Evolutionary conservation across 148 eudicot genomes (phyloP).

Genomic region (Camellia granthamiana): DNA sequence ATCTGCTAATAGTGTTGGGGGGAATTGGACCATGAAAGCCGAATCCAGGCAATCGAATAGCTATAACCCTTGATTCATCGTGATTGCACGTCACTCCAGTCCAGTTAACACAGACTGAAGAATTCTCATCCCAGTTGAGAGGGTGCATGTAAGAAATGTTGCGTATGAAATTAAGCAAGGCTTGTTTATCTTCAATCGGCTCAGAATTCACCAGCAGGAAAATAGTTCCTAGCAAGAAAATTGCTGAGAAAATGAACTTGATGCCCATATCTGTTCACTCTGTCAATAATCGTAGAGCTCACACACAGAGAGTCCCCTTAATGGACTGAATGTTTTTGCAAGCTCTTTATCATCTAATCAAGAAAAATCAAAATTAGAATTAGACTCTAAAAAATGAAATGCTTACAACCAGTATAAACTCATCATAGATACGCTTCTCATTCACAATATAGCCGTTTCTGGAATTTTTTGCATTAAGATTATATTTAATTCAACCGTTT

Average conservation of each 20-base stretch:
- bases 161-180: slow-evolving; percentile 39
- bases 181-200: slow-evolving; percentile 50
- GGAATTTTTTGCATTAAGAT: background rate
- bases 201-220: slow-evolving; percentile 32
- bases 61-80: slow-evolving; percentile 31
- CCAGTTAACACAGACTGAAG: slow-evolving; percentile 43
- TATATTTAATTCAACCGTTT: slow-evolving; percentile 2
- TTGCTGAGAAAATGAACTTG: slow-evolving; percentile 35
- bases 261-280: slow-evolving; percentile 33
- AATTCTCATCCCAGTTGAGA: slow-evolving; percentile 34
- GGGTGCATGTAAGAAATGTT: slow-evolving; percentile 23
- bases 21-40: slow-evolving; percentile 40
- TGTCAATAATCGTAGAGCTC: background rate
- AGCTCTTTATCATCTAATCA: slow-evolving; percentile 7
- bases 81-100: slow-evolving; percentile 47
- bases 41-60: slow-evolving; percentile 36
- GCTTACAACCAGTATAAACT: background rate
- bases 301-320: background rate
- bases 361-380: background rate
- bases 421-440: background rate
- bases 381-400: background rate
- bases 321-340: background rate
- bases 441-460: background rate
- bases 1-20: slow-evolving; percentile 36
- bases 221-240: slow-evolving; percentile 29